Evolutionary conservation across 768 basidiomycete genomes (phyloP).

Genomic region (Amanita muscaria): DNA sequence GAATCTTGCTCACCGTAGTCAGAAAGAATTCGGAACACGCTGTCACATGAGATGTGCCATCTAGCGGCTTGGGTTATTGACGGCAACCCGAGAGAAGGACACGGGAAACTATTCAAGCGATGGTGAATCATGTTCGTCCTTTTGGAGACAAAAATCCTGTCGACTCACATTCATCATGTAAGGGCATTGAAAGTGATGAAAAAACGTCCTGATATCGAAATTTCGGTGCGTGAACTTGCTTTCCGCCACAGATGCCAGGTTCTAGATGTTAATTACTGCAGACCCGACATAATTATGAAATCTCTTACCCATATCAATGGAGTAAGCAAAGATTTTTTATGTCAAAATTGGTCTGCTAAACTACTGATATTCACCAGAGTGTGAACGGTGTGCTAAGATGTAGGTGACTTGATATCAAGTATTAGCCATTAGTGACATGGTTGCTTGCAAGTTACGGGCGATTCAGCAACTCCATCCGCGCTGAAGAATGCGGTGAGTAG

Average conservation of each 20-base stretch:
- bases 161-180: not conserved
- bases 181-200: slow-evolving; percentile 70
- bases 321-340: slow-evolving; percentile 32
- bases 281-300: slow-evolving; percentile 72
- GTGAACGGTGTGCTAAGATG: slow-evolving; percentile 55
- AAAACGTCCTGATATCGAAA: slow-evolving; percentile 58
- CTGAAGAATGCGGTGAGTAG: slow-evolving; percentile 52
- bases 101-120: slow-evolving; percentile 61
- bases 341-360: not conserved
- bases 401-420: slow-evolving; percentile 27
- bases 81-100: slow-evolving; percentile 57
- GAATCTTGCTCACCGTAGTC: not conserved
- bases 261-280: slow-evolving; percentile 16
- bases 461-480: slow-evolving; percentile 62
- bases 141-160: no score
- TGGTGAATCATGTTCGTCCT: slow-evolving; percentile 43
- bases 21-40: slow-evolving; percentile 77
- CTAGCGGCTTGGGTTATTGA: slow-evolving; percentile 81
- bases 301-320: slow-evolving; percentile 67
- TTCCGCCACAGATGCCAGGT: not conserved
- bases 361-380: slow-evolving; percentile 34
- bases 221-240: slow-evolving; percentile 40
- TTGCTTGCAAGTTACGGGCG: slow-evolving; percentile 51
- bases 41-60: slow-evolving; percentile 92
- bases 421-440: no score